phyloP scores from a whole-genome alignment of 345 rosid species.

The Eucalyptus microcorys region DNA sequence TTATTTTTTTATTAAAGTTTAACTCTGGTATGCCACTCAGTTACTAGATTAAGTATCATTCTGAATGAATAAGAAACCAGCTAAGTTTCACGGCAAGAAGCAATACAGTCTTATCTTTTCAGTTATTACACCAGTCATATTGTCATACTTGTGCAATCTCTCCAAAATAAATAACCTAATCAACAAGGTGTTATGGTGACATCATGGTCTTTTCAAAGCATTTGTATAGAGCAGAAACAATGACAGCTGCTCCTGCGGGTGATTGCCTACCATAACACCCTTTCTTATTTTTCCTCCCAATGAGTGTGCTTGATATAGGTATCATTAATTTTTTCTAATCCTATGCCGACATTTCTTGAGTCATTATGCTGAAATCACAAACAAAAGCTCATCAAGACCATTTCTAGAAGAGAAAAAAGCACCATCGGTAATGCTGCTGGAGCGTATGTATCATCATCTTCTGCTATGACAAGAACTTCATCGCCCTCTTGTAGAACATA shows the following conservation, averaged over 20 bases:
- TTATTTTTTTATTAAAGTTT: constrained; percentile 22
- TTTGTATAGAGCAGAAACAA: background rate
- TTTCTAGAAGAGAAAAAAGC: constrained; percentile 24
- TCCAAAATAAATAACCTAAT: background rate
- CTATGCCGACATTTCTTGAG: background rate
- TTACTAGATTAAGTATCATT: background rate
- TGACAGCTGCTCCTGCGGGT: background rate
- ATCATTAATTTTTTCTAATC: background rate
- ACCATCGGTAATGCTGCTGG: constrained; percentile 58
- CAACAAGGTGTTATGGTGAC: background rate
- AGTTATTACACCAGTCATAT: background rate
- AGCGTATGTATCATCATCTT: constrained; percentile 64
- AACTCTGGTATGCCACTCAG: background rate
- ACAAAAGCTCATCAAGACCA: background rate
- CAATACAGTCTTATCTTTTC: background rate
- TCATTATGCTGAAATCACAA: background rate
- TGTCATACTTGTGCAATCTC: background rate
- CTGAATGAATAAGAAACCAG: background rate
- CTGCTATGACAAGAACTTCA: constrained; percentile 76
- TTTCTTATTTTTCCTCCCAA: background rate
- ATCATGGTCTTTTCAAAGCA: background rate
- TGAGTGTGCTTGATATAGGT: background rate
- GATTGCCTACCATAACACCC: background rate
- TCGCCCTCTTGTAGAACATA: constrained; percentile 59
- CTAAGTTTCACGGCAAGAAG: background rate